Evolutionary conservation across 2,329 filamentous ascomycete species (phyloP), one percentile per base, ranked within the genome.

Genomic region (Monosporascus ibericus): DNA sequence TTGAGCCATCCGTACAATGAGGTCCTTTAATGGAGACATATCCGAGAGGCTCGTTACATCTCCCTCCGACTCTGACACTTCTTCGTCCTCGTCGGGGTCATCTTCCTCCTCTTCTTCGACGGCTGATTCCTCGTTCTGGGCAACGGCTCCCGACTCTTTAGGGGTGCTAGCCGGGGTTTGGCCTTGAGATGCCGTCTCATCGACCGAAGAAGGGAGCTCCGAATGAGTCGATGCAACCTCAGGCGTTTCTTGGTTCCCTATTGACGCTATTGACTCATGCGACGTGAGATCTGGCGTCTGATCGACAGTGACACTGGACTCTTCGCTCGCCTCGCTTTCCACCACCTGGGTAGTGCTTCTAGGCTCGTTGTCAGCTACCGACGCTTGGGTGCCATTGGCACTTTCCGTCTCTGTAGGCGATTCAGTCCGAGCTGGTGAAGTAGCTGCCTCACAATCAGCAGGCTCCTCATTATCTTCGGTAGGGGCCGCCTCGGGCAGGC

Each of bases 1-100:
- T 25, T 72, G 69, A 2, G 79, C 75, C 52, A 81, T 74, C 54
- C 70, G 74, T 47, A 81, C 64, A 51, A 84, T 80, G 24, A 82
- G 70, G 48, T 81, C 74, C 39, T 63, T 68, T 27, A 68, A 51
- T 17, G 63, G 60, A n/a, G 61, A 59, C 55, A 65, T 57, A 27
- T 52, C 74, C 74, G 48, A 79, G 64, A 53, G 46, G 58, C 51
- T 48, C 48, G 44, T 60, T 18, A 40, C 36, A 20, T 54, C 56
- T 38, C 52, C 54, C 47, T 54, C 59, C 15, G 53, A 52, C 27
- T 62, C 56, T 22, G 39, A 49, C 8, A 48, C 52, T 52, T 55
- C 27, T 25, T 48, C 34, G 17, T 63, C 53, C 6, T 61, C 54
- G 5, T 55, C 56, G 6, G 54, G 53, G 25, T 51, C 51, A 5